Percentiles rank a stretch among this genome's conserved stretches.
Evolutionary conservation across 805 yeast genomes (phyloP).

Genomic region (Hyphopichia homilentoma): DNA sequence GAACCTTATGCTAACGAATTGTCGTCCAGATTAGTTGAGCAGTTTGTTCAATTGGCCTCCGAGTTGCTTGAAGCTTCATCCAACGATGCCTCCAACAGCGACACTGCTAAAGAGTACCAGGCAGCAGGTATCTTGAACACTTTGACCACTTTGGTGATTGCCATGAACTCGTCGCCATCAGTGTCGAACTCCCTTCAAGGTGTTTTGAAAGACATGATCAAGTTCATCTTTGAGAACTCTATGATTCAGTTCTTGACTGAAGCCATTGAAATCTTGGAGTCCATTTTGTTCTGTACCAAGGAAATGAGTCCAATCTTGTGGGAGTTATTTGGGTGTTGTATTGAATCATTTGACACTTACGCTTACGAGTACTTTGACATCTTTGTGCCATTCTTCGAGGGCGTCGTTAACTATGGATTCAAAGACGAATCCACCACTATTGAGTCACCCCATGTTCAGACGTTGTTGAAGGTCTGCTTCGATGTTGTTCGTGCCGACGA

Average conservation of each 20-base stretch:
- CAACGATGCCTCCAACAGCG: constrained; percentile 13
- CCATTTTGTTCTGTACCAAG: constrained; percentile 51
- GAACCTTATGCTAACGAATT: constrained; percentile 43
- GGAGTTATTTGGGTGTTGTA: constrained; percentile 46
- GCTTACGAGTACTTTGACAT: constrained; percentile 57
- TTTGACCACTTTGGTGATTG: constrained; percentile 38
- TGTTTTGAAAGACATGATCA: constrained; percentile 30
- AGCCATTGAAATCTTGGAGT: constrained; percentile 45
- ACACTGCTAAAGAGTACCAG: constrained; percentile 40
- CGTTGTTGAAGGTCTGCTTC: constrained; percentile 34
- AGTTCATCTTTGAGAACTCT: constrained; percentile 35
- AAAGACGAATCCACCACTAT: constrained; percentile 27
- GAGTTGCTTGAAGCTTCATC: constrained; percentile 42
- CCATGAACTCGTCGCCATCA: constrained; percentile 38
- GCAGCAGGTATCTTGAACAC: constrained; percentile 42
- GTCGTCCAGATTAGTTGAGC: constrained; percentile 56
- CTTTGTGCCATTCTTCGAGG: constrained; percentile 55
- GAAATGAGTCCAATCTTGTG: constrained; percentile 50
- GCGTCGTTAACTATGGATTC: constrained; percentile 51
- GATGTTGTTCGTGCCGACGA: constrained; percentile 27
- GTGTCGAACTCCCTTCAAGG: constrained; percentile 33
- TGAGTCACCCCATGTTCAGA: constrained; percentile 37
- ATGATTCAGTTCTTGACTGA: constrained; percentile 36
- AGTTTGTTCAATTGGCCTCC: constrained; percentile 64
- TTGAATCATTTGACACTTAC: constrained; percentile 55